Evolutionary conservation across 2,329 filamentous ascomycete species (phyloP), one percentile per base, ranked within the genome.

Genomic region (Fusarium palustre): DNA sequence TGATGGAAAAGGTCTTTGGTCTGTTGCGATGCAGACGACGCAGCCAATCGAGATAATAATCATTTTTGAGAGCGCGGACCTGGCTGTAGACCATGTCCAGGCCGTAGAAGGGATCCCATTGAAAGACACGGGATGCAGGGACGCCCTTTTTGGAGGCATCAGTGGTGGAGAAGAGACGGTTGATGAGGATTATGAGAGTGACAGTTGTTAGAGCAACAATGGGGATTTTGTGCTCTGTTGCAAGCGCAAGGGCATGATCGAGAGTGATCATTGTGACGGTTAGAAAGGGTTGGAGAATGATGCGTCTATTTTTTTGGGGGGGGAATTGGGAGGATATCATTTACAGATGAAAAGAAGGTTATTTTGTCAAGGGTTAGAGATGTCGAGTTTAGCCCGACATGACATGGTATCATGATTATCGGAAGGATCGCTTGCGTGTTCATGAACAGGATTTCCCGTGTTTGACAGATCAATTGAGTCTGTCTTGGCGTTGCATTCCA

Each of bases 21-120:
- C 52, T 59, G 31, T 55, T 59, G 5, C 13, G 31, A 9, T 59
- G 55, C 1, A 59, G 33, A 7, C 55, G 52, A 5, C 52, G 48
- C 2, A 59, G 55, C 55, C 55, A 59, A 7, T 52, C 48, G 1
- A 59, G 48, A 25, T 59, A 59, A n/a, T 52, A 52, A 13, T 59
- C 52, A 22, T 59, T 59, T 41, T 59, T 59, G 28, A 59, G 24
- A 16, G 55, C 55, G 12, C 43, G 31, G 7, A 59, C 11, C 13
- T 55, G 52, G 18, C 39, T 18, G 25, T 55, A 31, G 15, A 59
- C 52, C 31, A 52, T 52, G 7, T 59, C 55, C 13, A 59, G 7
- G 2, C 55, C 55, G 7, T 55, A 59, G 16, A 59, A 59, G 13
- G 55, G 55, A 24, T 59, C 55, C 55, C 39, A 55, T 45, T 59